Evolutionary conservation across 2,329 filamentous ascomycete genomes (phyloP), one percentile per base, ranked within the genome.

Genomic region (Nemania serpens): DNA sequence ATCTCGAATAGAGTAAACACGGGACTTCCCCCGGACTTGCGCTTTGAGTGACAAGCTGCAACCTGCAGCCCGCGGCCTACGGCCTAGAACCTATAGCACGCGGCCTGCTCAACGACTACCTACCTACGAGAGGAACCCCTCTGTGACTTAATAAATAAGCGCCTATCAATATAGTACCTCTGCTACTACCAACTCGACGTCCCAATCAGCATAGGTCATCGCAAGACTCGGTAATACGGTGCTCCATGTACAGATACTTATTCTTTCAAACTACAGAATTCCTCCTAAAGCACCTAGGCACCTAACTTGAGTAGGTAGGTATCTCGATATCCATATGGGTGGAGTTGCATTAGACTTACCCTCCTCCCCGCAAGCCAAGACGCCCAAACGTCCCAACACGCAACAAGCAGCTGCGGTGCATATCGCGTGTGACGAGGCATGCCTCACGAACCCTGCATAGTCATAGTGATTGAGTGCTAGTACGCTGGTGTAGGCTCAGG

Each of bases 371-470:
- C 33, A 53, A 33, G 49, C 22, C 39, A 47, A 58, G 59, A 45
- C 17, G 39, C n/a, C 59, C 46, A 52, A 37, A 45, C 52, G 58
- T 60, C 48, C 58, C 48, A 59, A 57, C 48, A 34, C 41, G 46
- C 52, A 55, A 54, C 56, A 49, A 25, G 36, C 56, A 48, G 45
- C 49, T 50, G 55, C 50, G 17, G 34, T 59, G 47, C 59, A 62
- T 59, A 34, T 55, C 59, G 54, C 29, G 41, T 59, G 59, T 55
- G 59, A 55, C 48, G 47, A 58, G 33, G 59, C 42, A 37, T 33
- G 60, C 53, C 43, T 59, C 36, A 60, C 60, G 60, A 60, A 47
- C 33, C 56, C 17, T 63, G 60, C 60, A 62, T 59, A 34, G 43
- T 58, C 60, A 62, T 59, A 34, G 43, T 58, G 59, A 25, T 53